A percentile compares a stretch with the other conserved stretches of the same genome.
These are phyloP conservation scores for Boletus pseudopeckii DNA, from an alignment of 768 basidiomycete genomes.

Conservation along the genomic window DNA sequence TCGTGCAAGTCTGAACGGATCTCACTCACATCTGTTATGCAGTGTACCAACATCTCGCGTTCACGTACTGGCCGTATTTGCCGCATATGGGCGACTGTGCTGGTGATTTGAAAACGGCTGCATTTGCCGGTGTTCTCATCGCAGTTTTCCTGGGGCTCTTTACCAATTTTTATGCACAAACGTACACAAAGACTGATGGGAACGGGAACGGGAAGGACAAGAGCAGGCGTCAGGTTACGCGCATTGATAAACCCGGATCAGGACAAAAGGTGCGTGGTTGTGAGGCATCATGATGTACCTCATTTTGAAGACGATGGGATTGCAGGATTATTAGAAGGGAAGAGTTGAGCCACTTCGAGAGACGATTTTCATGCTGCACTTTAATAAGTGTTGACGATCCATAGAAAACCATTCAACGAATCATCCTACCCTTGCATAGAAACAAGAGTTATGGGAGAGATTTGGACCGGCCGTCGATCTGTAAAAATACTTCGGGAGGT, in stretches of 20 bases:
- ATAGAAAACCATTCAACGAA: too few relatives aligned
- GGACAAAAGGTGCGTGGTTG: slow-evolving; percentile 1
- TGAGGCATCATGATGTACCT: neutral
- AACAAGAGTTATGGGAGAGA: too few relatives aligned
- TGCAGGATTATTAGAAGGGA: neutral
- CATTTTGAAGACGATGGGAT: neutral
- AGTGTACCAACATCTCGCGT: slow-evolving; percentile 28
- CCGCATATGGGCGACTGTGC: slow-evolving; percentile 27
- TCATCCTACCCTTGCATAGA: too few relatives aligned
- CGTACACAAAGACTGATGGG: slow-evolving; percentile 13
- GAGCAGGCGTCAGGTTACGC: neutral
- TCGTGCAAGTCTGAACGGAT: neutral
- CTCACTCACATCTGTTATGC: neutral
- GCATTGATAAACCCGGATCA: neutral
- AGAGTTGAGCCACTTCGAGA: neutral
- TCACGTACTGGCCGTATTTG: slow-evolving; percentile 24
- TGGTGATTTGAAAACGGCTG: slow-evolving; percentile 17
- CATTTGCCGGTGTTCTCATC: slow-evolving; percentile 17
- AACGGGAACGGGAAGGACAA: neutral
- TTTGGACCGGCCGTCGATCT: too few relatives aligned
- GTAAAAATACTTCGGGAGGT: too few relatives aligned
- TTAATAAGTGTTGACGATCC: neutral
- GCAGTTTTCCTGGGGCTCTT: slow-evolving; percentile 23
- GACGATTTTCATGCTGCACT: neutral
- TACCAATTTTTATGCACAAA: slow-evolving; percentile 24